phyloP scores from a whole-genome alignment of 805 yeast species.

The Ascoidea rubescens region DNA sequence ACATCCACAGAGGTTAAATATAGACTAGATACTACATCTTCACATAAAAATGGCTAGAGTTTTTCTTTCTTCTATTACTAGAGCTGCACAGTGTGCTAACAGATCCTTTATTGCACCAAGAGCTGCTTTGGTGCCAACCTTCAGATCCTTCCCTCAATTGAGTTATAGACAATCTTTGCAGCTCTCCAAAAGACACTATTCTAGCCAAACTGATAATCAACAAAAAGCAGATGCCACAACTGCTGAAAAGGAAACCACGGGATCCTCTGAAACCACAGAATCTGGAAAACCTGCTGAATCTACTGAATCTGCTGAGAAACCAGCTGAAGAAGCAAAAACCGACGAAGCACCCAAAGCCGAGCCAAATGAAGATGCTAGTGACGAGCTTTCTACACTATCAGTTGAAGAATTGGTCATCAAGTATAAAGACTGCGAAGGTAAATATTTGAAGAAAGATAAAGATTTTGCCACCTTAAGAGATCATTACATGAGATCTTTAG shows the following conservation, averaged over 20 bases:
- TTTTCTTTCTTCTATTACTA: not conserved
- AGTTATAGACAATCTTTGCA: no score
- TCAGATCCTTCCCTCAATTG: not conserved
- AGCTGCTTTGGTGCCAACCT: not conserved
- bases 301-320: not conserved
- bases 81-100: not conserved
- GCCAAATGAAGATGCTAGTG: not conserved
- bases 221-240: not conserved
- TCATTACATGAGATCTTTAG: constrained; percentile 67
- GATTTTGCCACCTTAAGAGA: constrained; percentile 77
- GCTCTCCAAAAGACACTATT: not conserved
- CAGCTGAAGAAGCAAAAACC: not conserved
- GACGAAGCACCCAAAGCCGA: not conserved
- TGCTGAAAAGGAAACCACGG: not conserved
- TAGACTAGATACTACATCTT: no score
- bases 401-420: constrained; percentile 5
- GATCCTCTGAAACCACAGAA: no score
- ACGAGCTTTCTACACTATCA: not conserved
- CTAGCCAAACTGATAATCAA: not conserved
- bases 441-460: constrained; percentile 47
- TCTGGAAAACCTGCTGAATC: no score
- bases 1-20: no score
- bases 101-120: not conserved
- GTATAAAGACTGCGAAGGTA: constrained; percentile 29
- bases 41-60: not conserved